Conservation (phyloP, 208 protist species). For the Entamoeba histolytica region DNA sequence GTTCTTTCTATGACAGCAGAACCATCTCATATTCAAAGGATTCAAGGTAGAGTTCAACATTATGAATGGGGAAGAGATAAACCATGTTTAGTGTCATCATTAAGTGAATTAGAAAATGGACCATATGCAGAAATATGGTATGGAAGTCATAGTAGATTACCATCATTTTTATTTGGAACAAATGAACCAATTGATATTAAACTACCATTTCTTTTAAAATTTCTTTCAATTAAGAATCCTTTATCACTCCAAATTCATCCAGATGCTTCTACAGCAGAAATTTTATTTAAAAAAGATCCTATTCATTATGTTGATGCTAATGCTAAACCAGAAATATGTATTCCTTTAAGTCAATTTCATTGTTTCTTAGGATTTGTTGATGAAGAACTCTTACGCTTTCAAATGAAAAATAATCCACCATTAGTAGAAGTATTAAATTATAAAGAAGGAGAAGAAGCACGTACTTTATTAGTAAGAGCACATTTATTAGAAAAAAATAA, state of each 20-base stretch:
- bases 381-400: background rate
- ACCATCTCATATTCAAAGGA: background rate
- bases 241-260: slow-evolving; percentile 23
- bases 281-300: background rate
- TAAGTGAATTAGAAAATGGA: background rate
- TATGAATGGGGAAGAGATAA: background rate
- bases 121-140: slow-evolving; percentile 1
- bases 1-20: background rate
- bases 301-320: slow-evolving; percentile 14
- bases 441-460: background rate
- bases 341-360: slow-evolving; percentile 2
- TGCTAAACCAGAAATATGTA: slow-evolving; percentile 16
- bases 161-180: background rate
- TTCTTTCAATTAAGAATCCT: slow-evolving; percentile 11
- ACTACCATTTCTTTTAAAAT: slow-evolving; percentile 16
- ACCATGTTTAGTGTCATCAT: background rate
- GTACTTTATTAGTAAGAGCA: background rate
- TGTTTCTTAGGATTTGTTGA: slow-evolving; percentile 2
- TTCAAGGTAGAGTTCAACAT: background rate
- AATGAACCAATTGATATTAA: background rate
- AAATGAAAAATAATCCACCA: background rate
- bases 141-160: background rate
- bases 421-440: background rate
- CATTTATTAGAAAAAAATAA: background rate
- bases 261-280: background rate